Conservation (phyloP, 1,284 basidiomycete genomes). For the Apiotrichum gamsii region DNA sequence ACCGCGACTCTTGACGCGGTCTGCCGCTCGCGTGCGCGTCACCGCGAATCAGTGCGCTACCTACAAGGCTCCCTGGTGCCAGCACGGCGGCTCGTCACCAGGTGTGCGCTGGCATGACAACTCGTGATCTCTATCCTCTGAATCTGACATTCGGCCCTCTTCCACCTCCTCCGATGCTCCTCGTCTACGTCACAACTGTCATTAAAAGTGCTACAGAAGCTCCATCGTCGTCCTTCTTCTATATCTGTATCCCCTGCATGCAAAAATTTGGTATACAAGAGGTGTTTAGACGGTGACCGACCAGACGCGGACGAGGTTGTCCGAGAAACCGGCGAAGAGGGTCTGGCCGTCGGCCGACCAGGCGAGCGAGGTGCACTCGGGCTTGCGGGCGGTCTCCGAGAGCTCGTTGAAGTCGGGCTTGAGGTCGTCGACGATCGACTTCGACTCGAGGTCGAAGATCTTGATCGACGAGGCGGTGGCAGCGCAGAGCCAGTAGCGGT, state of each 20-base stretch:
- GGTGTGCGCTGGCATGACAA: no score
- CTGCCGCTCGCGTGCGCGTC: no score
- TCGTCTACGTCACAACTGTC: no score
- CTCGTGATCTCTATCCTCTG: no score
- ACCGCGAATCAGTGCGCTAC: no score
- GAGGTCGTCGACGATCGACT: conserved; percentile 99
- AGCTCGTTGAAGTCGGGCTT: conserved; percentile 71
- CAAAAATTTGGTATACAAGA: conserved; percentile 10
- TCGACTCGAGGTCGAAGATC: conserved; percentile 98
- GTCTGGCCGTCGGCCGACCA: conserved; percentile 99
- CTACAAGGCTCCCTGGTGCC: no score
- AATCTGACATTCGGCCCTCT: no score
- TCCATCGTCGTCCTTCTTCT: no score
- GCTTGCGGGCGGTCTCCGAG: conserved; percentile 71
- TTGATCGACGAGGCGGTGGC: conserved; percentile 97
- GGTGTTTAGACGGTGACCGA: conserved; percentile 56
- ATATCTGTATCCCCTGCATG: conserved; percentile 19
- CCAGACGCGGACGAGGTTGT: conserved; percentile 88
- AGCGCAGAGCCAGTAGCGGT: conserved; percentile 99
- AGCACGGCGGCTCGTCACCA: no score
- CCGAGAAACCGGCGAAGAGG: conserved; percentile 90
- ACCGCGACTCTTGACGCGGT: no score
- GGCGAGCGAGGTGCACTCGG: conserved; percentile 94
- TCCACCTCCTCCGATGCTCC: no score
- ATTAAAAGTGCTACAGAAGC: no score